A percentile compares a stretch with the other conserved stretches of the same genome.
Conservation (phyloP, 2,329 filamentous ascomycete genomes). For the Colletotrichum karsti region DNA sequence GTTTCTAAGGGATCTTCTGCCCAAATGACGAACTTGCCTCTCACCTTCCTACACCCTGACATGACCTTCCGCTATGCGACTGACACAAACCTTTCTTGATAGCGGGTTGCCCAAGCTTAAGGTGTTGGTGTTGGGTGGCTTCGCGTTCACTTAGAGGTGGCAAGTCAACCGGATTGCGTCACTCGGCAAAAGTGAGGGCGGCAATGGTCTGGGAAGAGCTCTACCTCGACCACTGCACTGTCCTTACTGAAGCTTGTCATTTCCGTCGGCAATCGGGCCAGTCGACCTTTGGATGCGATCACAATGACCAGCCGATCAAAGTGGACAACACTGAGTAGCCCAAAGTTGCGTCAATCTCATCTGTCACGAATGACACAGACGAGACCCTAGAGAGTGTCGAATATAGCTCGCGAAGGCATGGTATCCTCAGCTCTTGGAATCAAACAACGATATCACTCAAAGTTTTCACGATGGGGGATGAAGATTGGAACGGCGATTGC, state of each 20-base stretch:
- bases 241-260: neutral
- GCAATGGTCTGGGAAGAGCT: rapidly evolving
- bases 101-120: rapidly evolving
- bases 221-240: rapidly evolving
- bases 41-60: no score
- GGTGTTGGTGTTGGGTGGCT: rapidly evolving
- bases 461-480: no score
- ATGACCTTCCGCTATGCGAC: no score
- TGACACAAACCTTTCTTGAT: no score
- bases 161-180: neutral
- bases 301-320: rapidly evolving
- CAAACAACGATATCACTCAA: no score
- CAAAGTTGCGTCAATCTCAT: neutral
- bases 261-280: rapidly evolving
- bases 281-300: neutral
- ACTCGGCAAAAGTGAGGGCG: rapidly evolving
- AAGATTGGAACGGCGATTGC: no score
- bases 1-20: no score
- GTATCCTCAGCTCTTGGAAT: no score
- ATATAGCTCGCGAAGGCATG: no score
- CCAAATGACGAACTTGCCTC: no score
- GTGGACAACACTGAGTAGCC: neutral
- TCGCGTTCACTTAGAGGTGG: neutral
- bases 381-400: no score
- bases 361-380: neutral